Conservation (phyloP, 2,329 filamentous ascomycete species). For the Botrytis pseudocinerea region DNA sequence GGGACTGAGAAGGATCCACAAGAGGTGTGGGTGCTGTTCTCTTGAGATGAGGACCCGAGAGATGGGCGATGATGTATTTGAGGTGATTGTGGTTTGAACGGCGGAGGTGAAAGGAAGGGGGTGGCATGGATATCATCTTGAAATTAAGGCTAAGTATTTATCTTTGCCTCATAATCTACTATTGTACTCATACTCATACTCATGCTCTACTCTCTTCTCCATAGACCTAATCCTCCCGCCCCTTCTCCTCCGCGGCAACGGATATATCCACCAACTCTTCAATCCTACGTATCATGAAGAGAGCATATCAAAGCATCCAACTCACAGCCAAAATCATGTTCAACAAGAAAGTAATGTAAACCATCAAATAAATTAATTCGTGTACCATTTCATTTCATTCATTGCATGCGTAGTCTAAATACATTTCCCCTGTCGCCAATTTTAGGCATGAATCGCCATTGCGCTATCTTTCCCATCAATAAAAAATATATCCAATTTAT, state of each 20-base stretch:
- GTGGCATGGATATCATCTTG: too few relatives aligned
- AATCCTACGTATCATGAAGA: too few relatives aligned
- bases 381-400: conserved; percentile 20
- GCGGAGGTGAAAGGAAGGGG: too few relatives aligned
- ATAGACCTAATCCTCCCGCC: background rate
- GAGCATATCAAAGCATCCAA: background rate
- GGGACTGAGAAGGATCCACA: too few relatives aligned
- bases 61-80: background rate
- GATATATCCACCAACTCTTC: accelerated
- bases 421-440: conserved; percentile 16
- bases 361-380: background rate
- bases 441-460: conserved; percentile 7
- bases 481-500: conserved; percentile 50
- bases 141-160: too few relatives aligned
- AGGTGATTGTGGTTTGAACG: too few relatives aligned
- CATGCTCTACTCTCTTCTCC: background rate
- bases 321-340: background rate
- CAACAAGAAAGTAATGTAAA: background rate
- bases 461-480: conserved; percentile 2
- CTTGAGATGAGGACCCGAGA: too few relatives aligned
- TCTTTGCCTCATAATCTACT: background rate
- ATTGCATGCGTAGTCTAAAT: conserved; percentile 21
- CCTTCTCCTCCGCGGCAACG: background rate
- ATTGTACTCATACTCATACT: background rate
- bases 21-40: background rate